phyloP scores from a whole-genome alignment of 1,284 basidiomycete species.

The Thelephora terrestris region DNA sequence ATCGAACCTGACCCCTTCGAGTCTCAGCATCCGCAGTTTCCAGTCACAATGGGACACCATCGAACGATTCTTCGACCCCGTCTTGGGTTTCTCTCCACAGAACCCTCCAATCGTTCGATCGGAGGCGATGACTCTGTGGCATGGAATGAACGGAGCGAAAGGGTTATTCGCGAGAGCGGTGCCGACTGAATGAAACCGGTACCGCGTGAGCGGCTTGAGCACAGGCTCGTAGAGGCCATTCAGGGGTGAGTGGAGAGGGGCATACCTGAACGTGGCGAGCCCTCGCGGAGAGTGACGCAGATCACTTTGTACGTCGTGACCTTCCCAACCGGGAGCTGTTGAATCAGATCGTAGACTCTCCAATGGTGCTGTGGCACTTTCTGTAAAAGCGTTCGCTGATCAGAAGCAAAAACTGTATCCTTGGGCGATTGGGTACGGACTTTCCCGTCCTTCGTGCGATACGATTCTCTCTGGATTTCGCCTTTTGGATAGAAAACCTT shows the following conservation, averaged over 20 bases:
- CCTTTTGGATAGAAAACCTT: background rate
- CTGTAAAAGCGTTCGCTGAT: background rate
- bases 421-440: background rate
- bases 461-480: background rate
- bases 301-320: conserved; percentile 50
- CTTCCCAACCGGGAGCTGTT: conserved; percentile 38
- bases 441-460: background rate
- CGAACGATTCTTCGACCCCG: conserved; percentile 9
- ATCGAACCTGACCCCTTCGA: conserved; percentile 10
- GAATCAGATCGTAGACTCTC: conserved; percentile 47
- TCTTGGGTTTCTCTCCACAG: conserved; percentile 31
- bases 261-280: conserved; percentile 41
- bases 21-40: conserved; percentile 10
- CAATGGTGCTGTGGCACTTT: conserved; percentile 45
- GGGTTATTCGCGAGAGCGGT: conserved; percentile 50
- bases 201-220: background rate
- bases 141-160: conserved; percentile 54
- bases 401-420: too few species aligned
- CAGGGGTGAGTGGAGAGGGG: too few species aligned
- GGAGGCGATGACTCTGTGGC: conserved; percentile 56
- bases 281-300: conserved; percentile 34
- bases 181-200: conserved; percentile 32
- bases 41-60: conserved; percentile 7
- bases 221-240: conserved; percentile 13
- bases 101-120: conserved; percentile 50